phyloP scores from a whole-genome alignment of 2,329 filamentous ascomycete genomes.

The Xylariaceae sp. region DNA sequence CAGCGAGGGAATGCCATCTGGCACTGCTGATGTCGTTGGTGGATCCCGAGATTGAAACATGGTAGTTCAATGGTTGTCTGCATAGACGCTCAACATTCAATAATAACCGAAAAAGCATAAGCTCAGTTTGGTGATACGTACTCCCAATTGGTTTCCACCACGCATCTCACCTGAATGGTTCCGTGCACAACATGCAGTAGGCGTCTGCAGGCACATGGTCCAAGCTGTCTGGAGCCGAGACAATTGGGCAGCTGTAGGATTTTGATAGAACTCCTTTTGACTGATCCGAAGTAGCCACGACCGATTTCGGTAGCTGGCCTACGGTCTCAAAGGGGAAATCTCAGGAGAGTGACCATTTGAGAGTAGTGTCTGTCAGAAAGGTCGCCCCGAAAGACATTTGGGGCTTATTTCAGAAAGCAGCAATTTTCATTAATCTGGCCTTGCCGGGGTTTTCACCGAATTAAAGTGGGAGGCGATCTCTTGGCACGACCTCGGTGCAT shows the following conservation, averaged over 20 bases:
- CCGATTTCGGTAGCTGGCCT: conserved; percentile 6
- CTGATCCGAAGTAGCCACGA: conserved; percentile 16
- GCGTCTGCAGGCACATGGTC: conserved; percentile 23
- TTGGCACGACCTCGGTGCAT: conserved; percentile 17
- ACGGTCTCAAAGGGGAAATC: conserved; percentile 5
- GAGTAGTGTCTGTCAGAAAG: conserved; percentile 18
- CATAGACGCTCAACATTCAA: conserved; percentile 27
- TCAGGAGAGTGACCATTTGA: conserved; percentile 16
- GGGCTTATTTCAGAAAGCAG: conserved; percentile 21
- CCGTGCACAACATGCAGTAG: conserved; percentile 29
- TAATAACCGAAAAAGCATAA: conserved; percentile 33
- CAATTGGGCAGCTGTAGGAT: conserved; percentile 27
- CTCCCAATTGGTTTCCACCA: conserved; percentile 32
- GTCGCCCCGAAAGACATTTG: conserved; percentile 24
- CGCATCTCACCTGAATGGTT: conserved; percentile 23
- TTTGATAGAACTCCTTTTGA: conserved; percentile 22
- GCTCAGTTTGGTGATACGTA: conserved; percentile 33
- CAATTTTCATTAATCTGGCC: conserved; percentile 9
- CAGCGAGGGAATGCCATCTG: conserved; percentile 53
- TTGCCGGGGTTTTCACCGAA: conserved; percentile 23
- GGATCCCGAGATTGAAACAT: conserved; percentile 39
- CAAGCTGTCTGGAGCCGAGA: conserved; percentile 20
- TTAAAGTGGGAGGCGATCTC: conserved; percentile 19
- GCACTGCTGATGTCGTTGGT: conserved; percentile 44
- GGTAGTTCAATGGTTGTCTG: conserved; percentile 41